These are phyloP conservation scores for Craterostigma plantagineum DNA, from an alignment of 257 asterid species.

Conservation along the genomic window DNA sequence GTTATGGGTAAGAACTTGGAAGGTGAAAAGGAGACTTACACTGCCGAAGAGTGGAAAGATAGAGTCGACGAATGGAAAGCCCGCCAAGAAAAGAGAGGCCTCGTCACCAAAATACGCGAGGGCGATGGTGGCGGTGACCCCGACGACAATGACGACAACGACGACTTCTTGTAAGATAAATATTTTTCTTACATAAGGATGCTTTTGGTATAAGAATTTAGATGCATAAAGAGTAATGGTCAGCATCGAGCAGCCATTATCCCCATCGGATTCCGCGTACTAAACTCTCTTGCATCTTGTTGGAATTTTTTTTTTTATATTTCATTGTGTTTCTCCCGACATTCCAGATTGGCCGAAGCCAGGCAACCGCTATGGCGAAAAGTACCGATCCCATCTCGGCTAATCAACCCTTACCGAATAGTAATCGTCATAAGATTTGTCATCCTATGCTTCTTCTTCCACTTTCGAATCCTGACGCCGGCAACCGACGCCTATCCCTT, in stretches of 20 bases:
- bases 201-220: too few species aligned
- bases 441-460: constrained; percentile 56
- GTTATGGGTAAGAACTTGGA: constrained; percentile 51
- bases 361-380: constrained; percentile 81
- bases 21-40: constrained; percentile 41
- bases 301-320: neutral
- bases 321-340: constrained; percentile 5
- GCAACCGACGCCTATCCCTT: constrained; percentile 63
- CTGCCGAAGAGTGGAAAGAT: constrained; percentile 53
- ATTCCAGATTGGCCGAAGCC: constrained; percentile 59
- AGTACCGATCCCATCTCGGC: constrained; percentile 60
- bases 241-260: too few species aligned
- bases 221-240: too few species aligned
- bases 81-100: constrained; percentile 63
- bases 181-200: neutral
- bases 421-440: constrained; percentile 53
- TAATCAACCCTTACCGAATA: constrained; percentile 60
- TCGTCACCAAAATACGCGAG: constrained; percentile 29
- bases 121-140: constrained; percentile 12
- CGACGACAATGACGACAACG: constrained; percentile 26
- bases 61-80: constrained; percentile 73
- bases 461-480: constrained; percentile 53
- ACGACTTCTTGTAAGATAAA: constrained; percentile 40
- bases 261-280: too few species aligned
- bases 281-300: too few species aligned